These are phyloP conservation scores for Capillidium rhysosporum DNA, from an alignment of 371 early-diverging fungal genomes.

Conservation along the genomic window DNA sequence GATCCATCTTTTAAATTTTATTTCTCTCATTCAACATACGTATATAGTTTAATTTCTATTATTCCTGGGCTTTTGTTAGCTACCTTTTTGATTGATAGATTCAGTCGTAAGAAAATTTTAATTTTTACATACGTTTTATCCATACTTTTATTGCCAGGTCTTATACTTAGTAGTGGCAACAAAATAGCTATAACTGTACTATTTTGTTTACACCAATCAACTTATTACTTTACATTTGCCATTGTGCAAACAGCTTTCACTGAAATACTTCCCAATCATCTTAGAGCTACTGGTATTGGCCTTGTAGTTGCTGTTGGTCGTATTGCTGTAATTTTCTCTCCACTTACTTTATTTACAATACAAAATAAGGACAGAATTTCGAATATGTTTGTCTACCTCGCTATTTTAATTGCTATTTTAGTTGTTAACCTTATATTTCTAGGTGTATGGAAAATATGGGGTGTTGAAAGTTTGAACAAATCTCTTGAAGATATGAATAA, in stretches of 20 bases:
- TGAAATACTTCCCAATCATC: constrained; percentile 8
- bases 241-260: constrained; percentile 5
- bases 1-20: background rate
- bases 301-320: constrained; percentile 8
- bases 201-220: constrained; percentile 2
- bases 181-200: constrained; percentile 3
- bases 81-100: constrained; percentile 1
- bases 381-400: background rate
- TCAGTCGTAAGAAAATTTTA: constrained; percentile 7
- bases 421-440: background rate
- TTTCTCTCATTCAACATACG: background rate
- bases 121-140: constrained; percentile 3
- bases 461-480: constrained; percentile 1
- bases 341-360: background rate
- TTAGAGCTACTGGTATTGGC: constrained; percentile 8
- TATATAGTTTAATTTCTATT: constrained; percentile 2
- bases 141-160: constrained; percentile 2
- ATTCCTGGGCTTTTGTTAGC: constrained; percentile 1
- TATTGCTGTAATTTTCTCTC: constrained; percentile 3
- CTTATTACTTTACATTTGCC: background rate
- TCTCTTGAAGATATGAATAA: constrained; percentile 1
- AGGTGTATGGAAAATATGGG: background rate
- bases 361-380: background rate
- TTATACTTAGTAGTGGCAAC: constrained; percentile 1
- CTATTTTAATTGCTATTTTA: background rate